A percentile compares a stretch with the other conserved stretches of the same genome.
Conservation (phyloP, 805 yeast genomes). For the Cephaloascus fragrans region DNA sequence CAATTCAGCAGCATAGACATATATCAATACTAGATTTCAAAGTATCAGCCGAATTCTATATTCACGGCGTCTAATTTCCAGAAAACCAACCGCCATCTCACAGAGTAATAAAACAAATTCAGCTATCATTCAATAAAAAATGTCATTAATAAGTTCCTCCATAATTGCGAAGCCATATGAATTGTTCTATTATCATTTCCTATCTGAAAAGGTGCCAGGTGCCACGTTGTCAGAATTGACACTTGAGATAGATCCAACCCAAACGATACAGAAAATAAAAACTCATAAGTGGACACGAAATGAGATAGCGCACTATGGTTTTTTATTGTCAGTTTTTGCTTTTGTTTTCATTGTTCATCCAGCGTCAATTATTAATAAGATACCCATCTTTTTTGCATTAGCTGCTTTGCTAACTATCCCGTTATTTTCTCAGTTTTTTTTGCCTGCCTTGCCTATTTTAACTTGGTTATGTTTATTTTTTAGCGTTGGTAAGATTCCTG, state of each 20-base stretch:
- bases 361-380: constrained; percentile 32
- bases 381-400: constrained; percentile 30
- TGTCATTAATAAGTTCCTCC: not conserved
- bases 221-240: constrained; percentile 40
- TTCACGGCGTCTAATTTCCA: too few species aligned
- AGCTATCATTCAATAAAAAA: too few species aligned
- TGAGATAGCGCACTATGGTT: constrained; percentile 45
- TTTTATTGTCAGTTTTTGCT: constrained; percentile 40
- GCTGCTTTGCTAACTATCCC: constrained; percentile 52
- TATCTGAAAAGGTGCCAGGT: constrained; percentile 42
- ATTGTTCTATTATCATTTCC: constrained; percentile 39
- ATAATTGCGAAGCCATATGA: constrained; percentile 19
- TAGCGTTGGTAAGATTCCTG: constrained; percentile 65
- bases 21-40: too few species aligned
- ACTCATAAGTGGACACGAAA: constrained; percentile 28
- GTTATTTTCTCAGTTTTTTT: constrained; percentile 71
- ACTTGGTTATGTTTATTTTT: constrained; percentile 83
- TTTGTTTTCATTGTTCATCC: constrained; percentile 55
- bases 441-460: constrained; percentile 73
- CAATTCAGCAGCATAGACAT: too few species aligned
- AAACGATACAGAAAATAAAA: constrained; percentile 29
- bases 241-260: constrained; percentile 35
- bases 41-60: too few species aligned
- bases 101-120: too few species aligned
- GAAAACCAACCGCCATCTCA: too few species aligned